These are phyloP conservation scores for Suillus brevipes DNA, from an alignment of 768 basidiomycete genomes.

Conservation along the genomic window DNA sequence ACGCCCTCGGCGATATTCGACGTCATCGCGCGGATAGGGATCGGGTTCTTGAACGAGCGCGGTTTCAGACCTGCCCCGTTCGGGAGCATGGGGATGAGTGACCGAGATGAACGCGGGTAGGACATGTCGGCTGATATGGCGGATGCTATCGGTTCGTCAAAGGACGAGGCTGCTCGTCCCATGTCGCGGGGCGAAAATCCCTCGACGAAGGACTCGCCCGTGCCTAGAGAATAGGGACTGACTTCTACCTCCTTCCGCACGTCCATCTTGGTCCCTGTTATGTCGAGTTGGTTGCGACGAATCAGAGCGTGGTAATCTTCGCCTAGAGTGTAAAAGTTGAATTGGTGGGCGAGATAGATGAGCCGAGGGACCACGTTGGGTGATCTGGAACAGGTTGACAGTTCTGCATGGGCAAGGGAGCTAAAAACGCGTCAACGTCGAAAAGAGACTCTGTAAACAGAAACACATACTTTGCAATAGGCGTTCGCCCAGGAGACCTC, in stretches of 20 bases:
- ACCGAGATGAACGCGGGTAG: conserved; percentile 37
- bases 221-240: conserved; percentile 46
- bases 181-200: conserved; percentile 48
- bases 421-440: conserved; percentile 35
- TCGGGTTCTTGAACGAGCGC: conserved; percentile 42
- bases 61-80: conserved; percentile 57
- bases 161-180: conserved; percentile 43
- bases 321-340: conserved; percentile 74
- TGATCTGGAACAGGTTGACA: conserved; percentile 69
- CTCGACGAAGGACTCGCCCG: conserved; percentile 54
- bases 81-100: conserved; percentile 76
- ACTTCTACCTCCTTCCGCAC: conserved; percentile 75
- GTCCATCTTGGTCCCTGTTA: conserved; percentile 58
- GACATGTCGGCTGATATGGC: conserved; percentile 69
- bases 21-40: conserved; percentile 58
- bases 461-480: conserved; percentile 8
- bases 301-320: conserved; percentile 82
- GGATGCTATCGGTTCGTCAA: conserved; percentile 77
- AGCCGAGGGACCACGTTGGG: conserved; percentile 64
- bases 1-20: conserved; percentile 53
- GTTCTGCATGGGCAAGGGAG: conserved; percentile 78
- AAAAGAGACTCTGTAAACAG: conserved; percentile 3
- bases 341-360: conserved; percentile 84
- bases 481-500: conserved; percentile 10
- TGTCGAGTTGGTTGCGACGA: conserved; percentile 59